Percentiles rank a stretch among this genome's conserved stretches.
phyloP scores from a whole-genome alignment of 2,329 filamentous ascomycete genomes.

The Periconia digitata region DNA sequence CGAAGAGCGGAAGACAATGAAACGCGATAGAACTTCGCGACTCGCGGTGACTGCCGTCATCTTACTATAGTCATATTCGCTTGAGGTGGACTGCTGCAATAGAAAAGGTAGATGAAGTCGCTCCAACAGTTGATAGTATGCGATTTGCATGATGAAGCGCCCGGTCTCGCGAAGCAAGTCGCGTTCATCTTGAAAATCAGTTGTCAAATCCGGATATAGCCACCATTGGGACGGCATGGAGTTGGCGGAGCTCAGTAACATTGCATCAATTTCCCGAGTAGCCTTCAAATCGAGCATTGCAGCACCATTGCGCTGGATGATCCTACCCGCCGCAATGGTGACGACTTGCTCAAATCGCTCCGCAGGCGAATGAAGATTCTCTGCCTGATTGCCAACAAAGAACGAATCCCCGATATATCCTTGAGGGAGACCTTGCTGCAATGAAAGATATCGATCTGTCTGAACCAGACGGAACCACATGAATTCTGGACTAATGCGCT shows the following conservation, averaged over 20 bases:
- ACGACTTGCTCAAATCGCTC: constrained; percentile 38
- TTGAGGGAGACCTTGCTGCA: constrained; percentile 47
- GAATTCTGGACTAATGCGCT: constrained; percentile 14
- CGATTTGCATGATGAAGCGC: constrained; percentile 16
- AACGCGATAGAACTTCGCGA: constrained; percentile 11
- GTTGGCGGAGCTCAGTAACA: constrained; percentile 14
- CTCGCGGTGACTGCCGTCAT: constrained; percentile 5
- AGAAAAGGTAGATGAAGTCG: constrained; percentile 20
- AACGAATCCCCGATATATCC: constrained; percentile 25
- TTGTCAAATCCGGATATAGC: constrained; percentile 13
- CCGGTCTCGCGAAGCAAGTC: constrained; percentile 8
- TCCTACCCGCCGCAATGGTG: constrained; percentile 35
- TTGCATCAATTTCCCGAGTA: constrained; percentile 25
- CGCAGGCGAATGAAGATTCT: constrained; percentile 20
- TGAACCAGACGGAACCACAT: constrained; percentile 46
- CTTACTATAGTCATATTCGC: constrained; percentile 27
- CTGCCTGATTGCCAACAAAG: constrained; percentile 6
- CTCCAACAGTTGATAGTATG: constrained; percentile 12
- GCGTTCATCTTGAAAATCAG: neutral
- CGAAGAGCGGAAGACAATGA: constrained; percentile 5
- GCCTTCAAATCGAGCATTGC: constrained; percentile 26
- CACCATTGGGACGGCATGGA: constrained; percentile 26
- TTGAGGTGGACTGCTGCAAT: constrained; percentile 8
- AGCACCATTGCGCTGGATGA: constrained; percentile 43
- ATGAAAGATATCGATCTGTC: constrained; percentile 43